Evolutionary conservation across 2,329 filamentous ascomycete species (phyloP).

Genomic region (Davidsoniella eucalypti): DNA sequence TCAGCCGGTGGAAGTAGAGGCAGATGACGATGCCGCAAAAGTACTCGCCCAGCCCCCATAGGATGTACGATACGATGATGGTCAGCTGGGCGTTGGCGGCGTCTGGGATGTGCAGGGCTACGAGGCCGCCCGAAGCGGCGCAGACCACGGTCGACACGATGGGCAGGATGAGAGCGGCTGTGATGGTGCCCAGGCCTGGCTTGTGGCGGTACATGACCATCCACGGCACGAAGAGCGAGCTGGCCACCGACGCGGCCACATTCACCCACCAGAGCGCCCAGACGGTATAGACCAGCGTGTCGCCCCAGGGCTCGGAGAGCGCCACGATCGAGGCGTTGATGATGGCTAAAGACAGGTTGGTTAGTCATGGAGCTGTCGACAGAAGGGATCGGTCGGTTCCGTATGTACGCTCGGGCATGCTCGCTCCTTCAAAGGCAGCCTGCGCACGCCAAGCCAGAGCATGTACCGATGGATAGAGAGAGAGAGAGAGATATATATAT

Average conservation of each 20-base stretch:
- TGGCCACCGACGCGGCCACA: slow-evolving; percentile 32
- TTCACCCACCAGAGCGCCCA: slow-evolving; percentile 46
- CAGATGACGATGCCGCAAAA: slow-evolving; percentile 46
- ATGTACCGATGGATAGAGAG: not conserved
- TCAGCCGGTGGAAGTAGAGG: slow-evolving; percentile 56
- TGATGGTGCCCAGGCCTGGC: slow-evolving; percentile 38
- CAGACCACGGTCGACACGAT: slow-evolving; percentile 54
- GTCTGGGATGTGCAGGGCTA: slow-evolving; percentile 43
- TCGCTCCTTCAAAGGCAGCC: no score
- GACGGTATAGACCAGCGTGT: slow-evolving; percentile 34
- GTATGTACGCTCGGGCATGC: no score
- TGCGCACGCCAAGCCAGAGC: not conserved
- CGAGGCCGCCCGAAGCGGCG: slow-evolving; percentile 44
- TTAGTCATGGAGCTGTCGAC: not conserved
- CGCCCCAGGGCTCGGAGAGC: slow-evolving; percentile 44
- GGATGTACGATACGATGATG: slow-evolving; percentile 45
- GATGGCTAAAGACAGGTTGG: slow-evolving; percentile 28
- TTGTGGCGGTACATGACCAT: slow-evolving; percentile 34
- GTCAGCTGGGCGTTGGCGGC: slow-evolving; percentile 42
- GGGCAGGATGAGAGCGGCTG: slow-evolving; percentile 47
- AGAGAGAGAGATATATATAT: no score
- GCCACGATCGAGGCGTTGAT: slow-evolving; percentile 44
- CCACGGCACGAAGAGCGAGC: slow-evolving; percentile 38
- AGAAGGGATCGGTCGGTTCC: not conserved
- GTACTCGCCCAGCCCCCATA: slow-evolving; percentile 47